phyloP scores from a whole-genome alignment of 306 rosid genomes.

The Arachis hypogaea region DNA sequence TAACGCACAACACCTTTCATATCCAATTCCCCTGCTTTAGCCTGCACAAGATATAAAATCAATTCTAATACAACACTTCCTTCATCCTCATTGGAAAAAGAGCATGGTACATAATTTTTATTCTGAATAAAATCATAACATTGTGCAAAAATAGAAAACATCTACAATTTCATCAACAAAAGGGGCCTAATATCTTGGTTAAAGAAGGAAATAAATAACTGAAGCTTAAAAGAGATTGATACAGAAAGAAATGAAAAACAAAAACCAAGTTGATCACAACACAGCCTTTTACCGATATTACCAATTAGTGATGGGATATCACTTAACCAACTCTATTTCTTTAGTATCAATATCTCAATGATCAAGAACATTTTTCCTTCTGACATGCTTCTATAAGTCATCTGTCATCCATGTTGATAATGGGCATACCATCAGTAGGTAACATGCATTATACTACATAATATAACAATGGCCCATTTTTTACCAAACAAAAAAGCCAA shows the following conservation, averaged over 20 bases:
- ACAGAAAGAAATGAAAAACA: background rate
- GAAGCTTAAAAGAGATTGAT: background rate
- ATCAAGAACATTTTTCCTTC: constrained; percentile 12
- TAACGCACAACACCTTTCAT: constrained; percentile 69
- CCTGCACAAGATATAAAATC: constrained; percentile 54
- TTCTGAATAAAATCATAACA: constrained; percentile 2
- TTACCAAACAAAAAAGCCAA: constrained; percentile 2
- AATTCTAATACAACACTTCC: constrained; percentile 28
- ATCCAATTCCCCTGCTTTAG: constrained; percentile 51
- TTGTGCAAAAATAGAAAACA: background rate
- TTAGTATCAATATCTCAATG: background rate
- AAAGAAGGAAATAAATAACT: constrained; percentile 9
- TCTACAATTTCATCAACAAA: background rate
- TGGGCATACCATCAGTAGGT: constrained; percentile 1
- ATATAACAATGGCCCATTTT: background rate
- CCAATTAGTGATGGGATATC: constrained; percentile 13
- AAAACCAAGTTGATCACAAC: constrained; percentile 15
- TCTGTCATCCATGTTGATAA: constrained; percentile 8
- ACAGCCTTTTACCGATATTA: background rate
- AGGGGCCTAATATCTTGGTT: constrained; percentile 12
- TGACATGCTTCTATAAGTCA: constrained; percentile 18
- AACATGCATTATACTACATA: background rate
- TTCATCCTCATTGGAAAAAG: constrained; percentile 10
- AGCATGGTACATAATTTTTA: background rate
- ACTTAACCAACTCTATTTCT: constrained; percentile 18